phyloP scores from a whole-genome alignment of 768 basidiomycete species.

The Hypsizygus marmoreus region DNA sequence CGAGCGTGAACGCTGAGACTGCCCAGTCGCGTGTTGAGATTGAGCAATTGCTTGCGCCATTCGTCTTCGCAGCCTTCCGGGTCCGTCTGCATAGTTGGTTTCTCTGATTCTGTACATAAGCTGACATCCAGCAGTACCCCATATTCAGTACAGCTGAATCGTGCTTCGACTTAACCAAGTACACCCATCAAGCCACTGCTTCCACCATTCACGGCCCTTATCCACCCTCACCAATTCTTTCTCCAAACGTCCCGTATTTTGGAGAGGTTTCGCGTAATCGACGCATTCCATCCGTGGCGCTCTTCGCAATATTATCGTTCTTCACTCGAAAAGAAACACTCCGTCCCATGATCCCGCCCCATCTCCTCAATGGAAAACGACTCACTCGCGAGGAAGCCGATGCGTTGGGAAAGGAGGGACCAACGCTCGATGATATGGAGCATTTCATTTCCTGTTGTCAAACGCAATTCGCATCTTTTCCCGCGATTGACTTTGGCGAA shows the following conservation, averaged over 20 bases:
- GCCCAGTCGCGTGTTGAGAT: constrained; percentile 31
- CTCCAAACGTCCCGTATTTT: constrained; percentile 42
- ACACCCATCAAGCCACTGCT: constrained; percentile 15
- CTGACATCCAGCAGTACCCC: constrained; percentile 37
- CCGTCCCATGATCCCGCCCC: constrained; percentile 38
- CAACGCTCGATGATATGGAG: constrained; percentile 47
- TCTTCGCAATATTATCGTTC: constrained; percentile 50
- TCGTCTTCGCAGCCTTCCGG: constrained; percentile 50
- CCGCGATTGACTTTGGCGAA: constrained; percentile 25
- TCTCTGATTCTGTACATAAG: constrained; percentile 13
- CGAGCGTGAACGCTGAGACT: constrained; percentile 34
- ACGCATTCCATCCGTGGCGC: constrained; percentile 42
- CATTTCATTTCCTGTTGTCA: constrained; percentile 43
- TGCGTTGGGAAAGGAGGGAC: constrained; percentile 34
- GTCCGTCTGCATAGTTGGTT: constrained; percentile 33
- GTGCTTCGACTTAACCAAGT: constrained; percentile 22
- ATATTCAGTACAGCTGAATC: constrained; percentile 41
- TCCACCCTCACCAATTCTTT: constrained; percentile 29
- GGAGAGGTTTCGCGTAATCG: constrained; percentile 34
- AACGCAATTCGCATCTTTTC: constrained; percentile 40
- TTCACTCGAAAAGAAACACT: constrained; percentile 43
- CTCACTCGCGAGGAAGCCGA: constrained; percentile 35
- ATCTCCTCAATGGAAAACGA: constrained; percentile 27
- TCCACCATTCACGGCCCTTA: constrained; percentile 25
- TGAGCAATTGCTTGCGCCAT: constrained; percentile 41